These are phyloP conservation scores for Xylaria sp. DNA, from an alignment of 2,329 filamentous ascomycete genomes.

Conservation along the genomic window DNA sequence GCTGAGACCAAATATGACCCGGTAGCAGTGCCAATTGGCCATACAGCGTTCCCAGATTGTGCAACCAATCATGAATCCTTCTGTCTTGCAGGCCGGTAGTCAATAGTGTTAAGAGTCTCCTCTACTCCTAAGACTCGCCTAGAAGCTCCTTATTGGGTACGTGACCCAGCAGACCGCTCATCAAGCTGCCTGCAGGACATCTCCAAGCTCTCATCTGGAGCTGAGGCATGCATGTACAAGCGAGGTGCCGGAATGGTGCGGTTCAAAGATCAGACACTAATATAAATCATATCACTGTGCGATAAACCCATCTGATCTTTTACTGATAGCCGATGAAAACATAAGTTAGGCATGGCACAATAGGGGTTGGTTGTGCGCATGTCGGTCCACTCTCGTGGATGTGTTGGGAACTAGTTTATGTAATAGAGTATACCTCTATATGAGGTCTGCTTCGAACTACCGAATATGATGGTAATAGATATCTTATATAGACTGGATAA, in stretches of 20 bases:
- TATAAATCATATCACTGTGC: not conserved
- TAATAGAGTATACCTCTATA: not conserved
- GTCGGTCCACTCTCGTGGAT: not conserved
- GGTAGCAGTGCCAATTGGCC: constrained; percentile 1
- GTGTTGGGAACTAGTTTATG: too few species aligned
- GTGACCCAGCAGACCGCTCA: not conserved
- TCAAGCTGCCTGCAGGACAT: not conserved
- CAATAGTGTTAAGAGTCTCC: not conserved
- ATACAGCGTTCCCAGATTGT: not conserved
- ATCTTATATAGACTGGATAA: not conserved
- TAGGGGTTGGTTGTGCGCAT: constrained; percentile 3
- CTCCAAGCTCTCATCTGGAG: not conserved
- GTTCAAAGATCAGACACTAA: not conserved
- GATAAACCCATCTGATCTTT: not conserved
- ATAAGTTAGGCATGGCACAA: not conserved
- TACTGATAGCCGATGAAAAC: not conserved
- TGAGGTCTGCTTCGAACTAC: not conserved
- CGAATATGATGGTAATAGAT: too few species aligned
- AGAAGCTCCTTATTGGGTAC: not conserved
- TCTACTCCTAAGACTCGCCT: not conserved
- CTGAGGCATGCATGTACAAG: constrained; percentile 9
- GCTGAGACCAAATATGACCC: not conserved
- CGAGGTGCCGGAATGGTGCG: not conserved
- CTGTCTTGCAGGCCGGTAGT: not conserved
- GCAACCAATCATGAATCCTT: not conserved